Conservation (phyloP, 2,329 filamentous ascomycete species). For the Cordyceps sp. region DNA sequence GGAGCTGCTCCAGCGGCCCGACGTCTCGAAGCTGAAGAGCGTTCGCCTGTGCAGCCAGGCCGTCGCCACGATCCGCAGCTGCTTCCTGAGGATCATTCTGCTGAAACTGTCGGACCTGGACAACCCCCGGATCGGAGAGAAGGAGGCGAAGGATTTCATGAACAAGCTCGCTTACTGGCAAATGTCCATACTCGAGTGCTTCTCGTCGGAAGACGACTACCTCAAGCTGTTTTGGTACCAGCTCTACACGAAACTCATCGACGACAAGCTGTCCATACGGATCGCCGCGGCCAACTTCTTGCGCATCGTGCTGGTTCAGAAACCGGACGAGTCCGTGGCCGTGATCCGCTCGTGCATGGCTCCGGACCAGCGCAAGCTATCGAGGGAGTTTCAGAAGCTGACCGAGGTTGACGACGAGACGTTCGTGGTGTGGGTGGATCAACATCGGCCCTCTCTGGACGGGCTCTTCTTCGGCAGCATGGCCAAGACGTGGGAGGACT, state of each 20-base stretch:
- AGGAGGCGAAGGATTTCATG: constrained; percentile 55
- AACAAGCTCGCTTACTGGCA: constrained; percentile 92
- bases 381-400: constrained; percentile 64
- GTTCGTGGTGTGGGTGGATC: constrained; percentile 78
- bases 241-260: constrained; percentile 76
- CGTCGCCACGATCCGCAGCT: constrained; percentile 56
- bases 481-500: constrained; percentile 75
- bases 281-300: constrained; percentile 68
- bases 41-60: constrained; percentile 85
- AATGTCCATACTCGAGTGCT: constrained; percentile 65
- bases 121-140: constrained; percentile 38
- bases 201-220: constrained; percentile 65
- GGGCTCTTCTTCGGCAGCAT: constrained; percentile 67
- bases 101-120: constrained; percentile 74
- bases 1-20: constrained; percentile 76
- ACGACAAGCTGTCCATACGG: constrained; percentile 48
- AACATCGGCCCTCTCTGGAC: constrained; percentile 64
- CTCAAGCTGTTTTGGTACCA: constrained; percentile 83
- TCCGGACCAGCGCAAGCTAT: constrained; percentile 54
- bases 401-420: constrained; percentile 79
- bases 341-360: constrained; percentile 58
- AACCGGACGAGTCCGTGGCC: constrained; percentile 62
- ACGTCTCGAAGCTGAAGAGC: constrained; percentile 65
- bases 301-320: constrained; percentile 87
- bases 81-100: constrained; percentile 64